phyloP scores from a whole-genome alignment of 225 moss, liverwort and hornwort genomes.

The Thuidium tamariscinum region DNA sequence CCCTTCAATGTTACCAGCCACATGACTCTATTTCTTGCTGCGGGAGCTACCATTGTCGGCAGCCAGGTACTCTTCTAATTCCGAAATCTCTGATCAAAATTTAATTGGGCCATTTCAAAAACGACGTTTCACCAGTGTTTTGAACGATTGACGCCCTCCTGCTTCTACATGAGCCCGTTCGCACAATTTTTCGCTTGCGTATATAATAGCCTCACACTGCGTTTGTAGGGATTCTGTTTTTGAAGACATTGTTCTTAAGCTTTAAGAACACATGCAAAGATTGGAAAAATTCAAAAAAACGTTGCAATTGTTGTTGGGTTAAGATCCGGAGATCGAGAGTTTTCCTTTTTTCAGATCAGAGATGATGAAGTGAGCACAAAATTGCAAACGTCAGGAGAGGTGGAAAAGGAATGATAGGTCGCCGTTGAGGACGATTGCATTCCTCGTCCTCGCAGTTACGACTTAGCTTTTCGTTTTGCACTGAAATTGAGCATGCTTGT shows the following conservation, averaged over 20 bases:
- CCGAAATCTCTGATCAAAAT: not conserved
- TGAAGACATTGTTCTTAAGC: not conserved
- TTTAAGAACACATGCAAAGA: not conserved
- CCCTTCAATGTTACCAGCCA: constrained; percentile 58
- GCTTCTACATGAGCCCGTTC: not conserved
- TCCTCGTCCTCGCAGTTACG: not conserved
- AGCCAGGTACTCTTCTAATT: constrained; percentile 15
- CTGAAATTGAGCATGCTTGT: not conserved
- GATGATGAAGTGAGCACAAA: not conserved
- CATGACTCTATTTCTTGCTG: constrained; percentile 46
- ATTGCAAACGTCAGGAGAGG: not conserved
- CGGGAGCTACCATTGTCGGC: constrained; percentile 34
- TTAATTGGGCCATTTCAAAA: not conserved
- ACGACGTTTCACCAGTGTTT: not conserved
- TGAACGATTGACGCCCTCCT: not conserved
- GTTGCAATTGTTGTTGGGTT: not conserved
- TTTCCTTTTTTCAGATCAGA: not conserved
- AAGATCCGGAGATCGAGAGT: not conserved
- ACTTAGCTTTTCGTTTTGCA: no score
- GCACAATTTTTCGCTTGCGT: not conserved
- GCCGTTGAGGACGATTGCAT: not conserved
- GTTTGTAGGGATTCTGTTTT: not conserved
- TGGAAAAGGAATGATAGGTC: not conserved
- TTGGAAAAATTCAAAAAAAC: not conserved
- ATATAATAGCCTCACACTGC: not conserved